Conservation (phyloP, 768 basidiomycete genomes). For the Daedaleopsis nitida region DNA sequence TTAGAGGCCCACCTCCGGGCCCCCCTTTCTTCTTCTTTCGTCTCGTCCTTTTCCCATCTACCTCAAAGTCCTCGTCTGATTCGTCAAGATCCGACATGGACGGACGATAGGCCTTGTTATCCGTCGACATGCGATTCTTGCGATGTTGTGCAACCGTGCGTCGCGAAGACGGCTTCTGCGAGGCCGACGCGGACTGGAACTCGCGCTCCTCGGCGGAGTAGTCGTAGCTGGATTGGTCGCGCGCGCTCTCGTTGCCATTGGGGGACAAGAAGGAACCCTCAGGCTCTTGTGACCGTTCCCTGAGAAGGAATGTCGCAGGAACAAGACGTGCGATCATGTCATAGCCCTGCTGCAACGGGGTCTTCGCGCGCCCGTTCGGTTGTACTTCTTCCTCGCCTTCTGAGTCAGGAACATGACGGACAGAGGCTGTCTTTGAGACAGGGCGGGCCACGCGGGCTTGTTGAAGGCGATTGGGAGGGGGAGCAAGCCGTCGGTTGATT, state of each 20-base stretch:
- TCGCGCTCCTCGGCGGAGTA: slow-evolving; percentile 78
- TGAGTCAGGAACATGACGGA: slow-evolving; percentile 65
- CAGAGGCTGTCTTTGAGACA: slow-evolving; percentile 55
- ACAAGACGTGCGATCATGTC: slow-evolving; percentile 55
- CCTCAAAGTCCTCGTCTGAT: slow-evolving; percentile 60
- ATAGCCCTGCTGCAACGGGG: slow-evolving; percentile 64
- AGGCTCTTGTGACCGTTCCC: slow-evolving; percentile 61
- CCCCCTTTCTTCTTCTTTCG: slow-evolving; percentile 52
- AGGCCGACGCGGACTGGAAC: slow-evolving; percentile 37
- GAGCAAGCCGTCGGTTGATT: slow-evolving; percentile 56
- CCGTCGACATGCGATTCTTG: slow-evolving; percentile 66
- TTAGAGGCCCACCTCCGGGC: slow-evolving; percentile 49
- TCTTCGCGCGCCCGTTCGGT: slow-evolving; percentile 55
- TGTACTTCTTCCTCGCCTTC: slow-evolving; percentile 54
- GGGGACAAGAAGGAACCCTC: slow-evolving; percentile 31
- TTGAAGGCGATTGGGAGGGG: slow-evolving; percentile 53
- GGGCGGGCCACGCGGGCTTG: slow-evolving; percentile 44
- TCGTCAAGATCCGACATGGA: slow-evolving; percentile 62
- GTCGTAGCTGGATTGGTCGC: slow-evolving; percentile 62
- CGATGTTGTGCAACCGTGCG: slow-evolving; percentile 40
- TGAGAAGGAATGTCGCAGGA: slow-evolving; percentile 66
- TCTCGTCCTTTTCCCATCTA: slow-evolving; percentile 53
- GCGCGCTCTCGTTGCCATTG: slow-evolving; percentile 41
- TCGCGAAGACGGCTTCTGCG: slow-evolving; percentile 31
- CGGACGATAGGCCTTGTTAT: slow-evolving; percentile 84